Evolutionary conservation across 352 stramenopile genomes (phyloP).

Genomic region (Pythium coloratum): DNA sequence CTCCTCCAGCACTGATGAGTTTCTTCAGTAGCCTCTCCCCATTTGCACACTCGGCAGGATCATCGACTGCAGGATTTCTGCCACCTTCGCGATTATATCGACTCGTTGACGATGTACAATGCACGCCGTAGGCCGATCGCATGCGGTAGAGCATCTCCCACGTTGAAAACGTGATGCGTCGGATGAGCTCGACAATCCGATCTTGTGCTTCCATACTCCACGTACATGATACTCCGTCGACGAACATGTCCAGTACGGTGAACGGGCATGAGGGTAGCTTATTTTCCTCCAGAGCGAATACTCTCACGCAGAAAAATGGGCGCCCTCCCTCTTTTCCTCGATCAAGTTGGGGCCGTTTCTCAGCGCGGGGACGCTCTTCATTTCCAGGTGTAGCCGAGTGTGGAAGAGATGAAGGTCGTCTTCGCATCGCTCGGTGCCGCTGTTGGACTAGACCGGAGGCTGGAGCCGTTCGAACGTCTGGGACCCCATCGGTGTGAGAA

Average conservation of each 20-base stretch:
- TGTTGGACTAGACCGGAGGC: conserved; percentile 1
- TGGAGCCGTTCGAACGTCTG: neutral
- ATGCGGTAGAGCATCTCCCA: conserved; percentile 84
- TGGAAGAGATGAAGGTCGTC: conserved; percentile 2
- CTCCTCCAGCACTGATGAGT: conserved; percentile 63
- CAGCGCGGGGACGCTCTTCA: neutral
- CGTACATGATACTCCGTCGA: conserved; percentile 40
- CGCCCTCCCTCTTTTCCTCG: neutral
- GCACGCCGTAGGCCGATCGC: conserved; percentile 50
- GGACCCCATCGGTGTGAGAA: conserved; percentile 23
- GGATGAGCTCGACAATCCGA: conserved; percentile 62
- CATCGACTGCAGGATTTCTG: conserved; percentile 51
- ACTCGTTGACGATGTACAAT: conserved; percentile 50
- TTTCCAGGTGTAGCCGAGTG: neutral
- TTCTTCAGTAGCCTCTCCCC: conserved; percentile 38
- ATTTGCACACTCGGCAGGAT: conserved; percentile 43
- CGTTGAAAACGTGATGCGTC: conserved; percentile 59
- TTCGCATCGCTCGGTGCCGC: conserved; percentile 8
- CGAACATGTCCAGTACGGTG: conserved; percentile 70
- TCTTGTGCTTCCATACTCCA: conserved; percentile 62
- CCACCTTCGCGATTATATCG: conserved; percentile 61
- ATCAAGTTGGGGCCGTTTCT: neutral
- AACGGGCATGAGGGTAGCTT: conserved; percentile 39
- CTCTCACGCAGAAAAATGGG: conserved; percentile 49
- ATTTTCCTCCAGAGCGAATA: conserved; percentile 73